A percentile compares a stretch with the other conserved stretches of the same genome.
Conservation (phyloP, 306 rosid genomes). For the Trifolium dubium region DNA sequence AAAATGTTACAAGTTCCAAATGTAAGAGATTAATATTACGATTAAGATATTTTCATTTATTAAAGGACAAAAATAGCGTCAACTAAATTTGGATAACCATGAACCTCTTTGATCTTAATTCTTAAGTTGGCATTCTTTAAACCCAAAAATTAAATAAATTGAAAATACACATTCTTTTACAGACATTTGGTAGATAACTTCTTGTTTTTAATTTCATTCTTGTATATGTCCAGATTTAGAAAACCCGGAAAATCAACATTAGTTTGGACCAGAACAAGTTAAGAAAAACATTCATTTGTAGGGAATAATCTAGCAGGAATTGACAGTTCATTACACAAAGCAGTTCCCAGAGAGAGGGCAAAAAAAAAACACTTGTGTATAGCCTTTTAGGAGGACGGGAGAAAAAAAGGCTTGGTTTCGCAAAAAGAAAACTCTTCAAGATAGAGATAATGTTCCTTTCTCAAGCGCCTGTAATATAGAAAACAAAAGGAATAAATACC, state of each 20-base stretch:
- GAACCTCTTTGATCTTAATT: background rate
- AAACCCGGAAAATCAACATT: constrained; percentile 26
- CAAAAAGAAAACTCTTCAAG: constrained; percentile 17
- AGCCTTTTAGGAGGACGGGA: background rate
- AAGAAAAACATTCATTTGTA: constrained; percentile 10
- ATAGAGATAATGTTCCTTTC: background rate
- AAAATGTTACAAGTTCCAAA: background rate
- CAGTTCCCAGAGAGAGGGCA: constrained; percentile 13
- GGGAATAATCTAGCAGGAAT: background rate
- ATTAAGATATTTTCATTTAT: constrained; percentile 1
- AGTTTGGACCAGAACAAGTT: constrained; percentile 6
- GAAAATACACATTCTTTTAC: constrained; percentile 7
- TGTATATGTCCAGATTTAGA: background rate
- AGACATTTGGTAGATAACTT: background rate
- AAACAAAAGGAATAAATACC: constrained; percentile 49
- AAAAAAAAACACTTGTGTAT: background rate
- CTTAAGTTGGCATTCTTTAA: constrained; percentile 7
- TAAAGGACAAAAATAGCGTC: constrained; percentile 2
- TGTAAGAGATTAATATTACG: background rate
- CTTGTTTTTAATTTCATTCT: background rate
- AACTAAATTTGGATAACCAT: constrained; percentile 24
- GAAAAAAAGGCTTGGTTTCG: constrained; percentile 4
- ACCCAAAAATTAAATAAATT: background rate
- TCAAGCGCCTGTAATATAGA: constrained; percentile 17
- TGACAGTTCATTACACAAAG: constrained; percentile 18